Conservation (phyloP, 371 early-diverging fungal genomes). For the Zychaea mexicana region DNA sequence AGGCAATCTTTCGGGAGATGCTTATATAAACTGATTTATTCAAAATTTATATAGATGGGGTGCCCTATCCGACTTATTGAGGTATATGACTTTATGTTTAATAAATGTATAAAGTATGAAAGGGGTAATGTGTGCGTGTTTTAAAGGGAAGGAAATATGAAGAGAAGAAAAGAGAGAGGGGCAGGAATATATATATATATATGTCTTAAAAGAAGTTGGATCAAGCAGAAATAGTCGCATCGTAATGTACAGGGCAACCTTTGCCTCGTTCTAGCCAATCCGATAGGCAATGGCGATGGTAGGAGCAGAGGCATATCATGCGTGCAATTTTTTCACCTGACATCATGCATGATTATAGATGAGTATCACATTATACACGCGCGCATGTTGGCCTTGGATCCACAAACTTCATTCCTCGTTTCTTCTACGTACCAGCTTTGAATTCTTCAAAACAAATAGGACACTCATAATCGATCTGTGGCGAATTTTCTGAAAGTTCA, state of each 20-base stretch:
- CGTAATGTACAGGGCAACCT: conserved; percentile 76
- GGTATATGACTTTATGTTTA: conserved; percentile 4
- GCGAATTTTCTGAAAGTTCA: conserved; percentile 57
- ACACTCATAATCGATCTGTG: conserved; percentile 78
- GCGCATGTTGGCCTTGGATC: neutral
- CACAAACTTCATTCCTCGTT: neutral
- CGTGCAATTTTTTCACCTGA: conserved; percentile 74
- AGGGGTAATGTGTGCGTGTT: neutral
- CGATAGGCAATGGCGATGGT: conserved; percentile 78
- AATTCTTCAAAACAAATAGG: conserved; percentile 93
- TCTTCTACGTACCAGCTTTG: conserved; percentile 49
- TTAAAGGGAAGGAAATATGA: neutral
- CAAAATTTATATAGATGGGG: neutral
- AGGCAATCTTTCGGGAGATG: neutral
- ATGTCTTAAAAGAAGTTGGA: neutral
- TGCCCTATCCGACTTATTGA: neutral
- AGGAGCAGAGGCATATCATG: conserved; percentile 87
- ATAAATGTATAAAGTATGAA: neutral
- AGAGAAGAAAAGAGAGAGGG: neutral
- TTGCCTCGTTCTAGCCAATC: conserved; percentile 73
- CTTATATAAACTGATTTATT: neutral
- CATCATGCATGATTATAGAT: neutral
- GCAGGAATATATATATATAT: neutral
- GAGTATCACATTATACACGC: neutral
- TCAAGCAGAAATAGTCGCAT: conserved; percentile 9